Evolutionary conservation across 2,329 filamentous ascomycete species (phyloP), one percentile per base, ranked within the genome.

Genomic region (Beauveria brongniartii): DNA sequence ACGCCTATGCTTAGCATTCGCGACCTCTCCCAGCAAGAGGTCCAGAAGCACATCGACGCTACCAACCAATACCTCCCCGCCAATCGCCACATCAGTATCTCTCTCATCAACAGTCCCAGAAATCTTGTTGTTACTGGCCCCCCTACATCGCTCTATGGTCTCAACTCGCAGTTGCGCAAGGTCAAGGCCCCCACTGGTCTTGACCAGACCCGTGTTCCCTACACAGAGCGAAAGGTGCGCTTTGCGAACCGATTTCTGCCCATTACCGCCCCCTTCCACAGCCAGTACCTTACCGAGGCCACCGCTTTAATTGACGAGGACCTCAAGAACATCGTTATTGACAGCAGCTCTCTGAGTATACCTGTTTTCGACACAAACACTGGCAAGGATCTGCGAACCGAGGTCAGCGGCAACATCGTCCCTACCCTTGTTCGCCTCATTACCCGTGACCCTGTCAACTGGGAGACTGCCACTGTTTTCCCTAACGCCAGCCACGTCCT

Each of bases 1-100:
- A 97, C 94, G 1, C 95, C 94, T 47, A 99, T 99, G 94, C 79
- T 99, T 66, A 97, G 94, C 70, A 96, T 99, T 66, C 91, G 94
- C 55, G 94, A 99, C 71, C 84, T 99, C 30, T 89, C 93, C 0
- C 85, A 89, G 69, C 83, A 87, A 48, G 90, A 95, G 67, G 91
- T 99, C 14, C 92, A 99, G 76, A 92, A 93, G 75, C 93, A 97
- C 77, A 96, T 99, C 67, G 89, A 97, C 76, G 90, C 89, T 16
- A 99, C 94, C 66, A 99, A 99, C 75, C 88, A 97, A 73, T 96
- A 99, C 78, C 83, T 99, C 61, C 94, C 94, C 0, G 79, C 89
- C 65, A 92, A 97, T 69, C 87, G 92, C 62, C 94, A 97, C 72
- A 97, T 99, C 71, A 88, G 87, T 71, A 93, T 99, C 68, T 97